phyloP scores from a whole-genome alignment of 129 eudicot genomes.

The Tagetes erecta region DNA sequence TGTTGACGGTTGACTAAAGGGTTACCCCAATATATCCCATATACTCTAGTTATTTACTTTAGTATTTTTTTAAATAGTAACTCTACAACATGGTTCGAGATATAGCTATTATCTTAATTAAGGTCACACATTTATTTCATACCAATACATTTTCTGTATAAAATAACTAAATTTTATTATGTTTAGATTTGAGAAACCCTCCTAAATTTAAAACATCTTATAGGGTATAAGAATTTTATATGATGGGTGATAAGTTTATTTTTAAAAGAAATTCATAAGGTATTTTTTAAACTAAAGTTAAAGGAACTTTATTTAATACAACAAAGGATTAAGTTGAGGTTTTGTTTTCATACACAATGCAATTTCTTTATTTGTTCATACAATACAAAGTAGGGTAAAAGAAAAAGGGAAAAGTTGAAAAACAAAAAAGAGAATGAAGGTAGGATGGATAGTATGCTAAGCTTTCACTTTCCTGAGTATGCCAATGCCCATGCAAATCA shows the following conservation, averaged over 20 bases:
- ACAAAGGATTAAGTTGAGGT: no score
- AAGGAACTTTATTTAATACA: neutral
- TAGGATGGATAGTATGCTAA: constrained; percentile 26
- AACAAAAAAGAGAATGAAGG: neutral
- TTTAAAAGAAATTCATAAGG: no score
- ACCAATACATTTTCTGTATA: no score
- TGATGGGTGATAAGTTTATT: no score
- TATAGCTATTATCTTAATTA: no score
- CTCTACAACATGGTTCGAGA: no score
- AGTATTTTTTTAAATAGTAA: no score
- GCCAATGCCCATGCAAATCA: constrained; percentile 18
- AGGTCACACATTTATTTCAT: no score
- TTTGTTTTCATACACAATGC: neutral
- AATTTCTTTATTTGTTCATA: neutral
- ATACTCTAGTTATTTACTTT: neutral
- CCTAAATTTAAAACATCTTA: neutral
- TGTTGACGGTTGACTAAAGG: neutral
- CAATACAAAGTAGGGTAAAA: neutral
- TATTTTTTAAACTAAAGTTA: no score
- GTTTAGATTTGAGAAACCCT: no score
- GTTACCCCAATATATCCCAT: neutral
- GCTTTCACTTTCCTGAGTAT: constrained; percentile 27
- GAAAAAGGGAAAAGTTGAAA: neutral
- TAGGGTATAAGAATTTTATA: neutral
- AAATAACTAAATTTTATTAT: no score